A percentile compares a stretch with the other conserved stretches of the same genome.
Evolutionary conservation across 2,329 filamentous ascomycete species (phyloP).

Genomic region (Aureobasidium sp.): DNA sequence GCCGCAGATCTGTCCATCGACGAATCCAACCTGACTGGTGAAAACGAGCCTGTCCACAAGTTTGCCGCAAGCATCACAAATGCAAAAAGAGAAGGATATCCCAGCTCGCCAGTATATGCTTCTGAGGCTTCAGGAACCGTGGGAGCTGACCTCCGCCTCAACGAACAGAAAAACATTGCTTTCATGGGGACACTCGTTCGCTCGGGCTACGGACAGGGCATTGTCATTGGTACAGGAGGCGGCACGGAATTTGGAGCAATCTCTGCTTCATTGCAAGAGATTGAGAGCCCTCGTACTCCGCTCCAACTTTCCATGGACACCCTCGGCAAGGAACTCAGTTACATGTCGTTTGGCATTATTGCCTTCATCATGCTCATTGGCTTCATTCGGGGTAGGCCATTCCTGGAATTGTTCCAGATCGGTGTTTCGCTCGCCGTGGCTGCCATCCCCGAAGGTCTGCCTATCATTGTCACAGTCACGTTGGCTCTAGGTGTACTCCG

Average conservation of each 20-base stretch:
- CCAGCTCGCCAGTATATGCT: conserved; percentile 51
- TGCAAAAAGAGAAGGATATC: conserved; percentile 23
- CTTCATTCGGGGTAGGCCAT: conserved; percentile 77
- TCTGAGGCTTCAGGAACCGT: conserved; percentile 53
- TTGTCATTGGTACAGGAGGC: conserved; percentile 93
- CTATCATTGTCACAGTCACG: conserved; percentile 97
- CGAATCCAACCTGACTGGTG: conserved; percentile 91
- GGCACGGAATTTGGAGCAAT: conserved; percentile 95
- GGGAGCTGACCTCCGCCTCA: conserved; percentile 60
- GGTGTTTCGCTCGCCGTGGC: conserved; percentile 94
- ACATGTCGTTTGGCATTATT: conserved; percentile 93
- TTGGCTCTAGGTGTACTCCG: conserved; percentile 88
- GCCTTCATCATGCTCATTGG: conserved; percentile 87
- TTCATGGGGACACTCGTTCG: conserved; percentile 97
- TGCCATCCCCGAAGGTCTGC: conserved; percentile 89
- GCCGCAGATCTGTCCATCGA: conserved; percentile 88
- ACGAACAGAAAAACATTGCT: conserved; percentile 81
- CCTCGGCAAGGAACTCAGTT: conserved; percentile 92
- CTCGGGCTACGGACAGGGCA: conserved; percentile 88
- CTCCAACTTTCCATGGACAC: conserved; percentile 95
- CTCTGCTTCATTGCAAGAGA: conserved; percentile 85
- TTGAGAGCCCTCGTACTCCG: conserved; percentile 89
- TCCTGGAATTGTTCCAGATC: conserved; percentile 95
- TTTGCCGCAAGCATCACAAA: conserved; percentile 37
- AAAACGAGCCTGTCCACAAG: conserved; percentile 88